A percentile compares a stretch with the other conserved stretches of the same genome.
These are phyloP conservation scores for Aspergillus candidus DNA, from an alignment of 2,329 filamentous ascomycete species.

Conservation along the genomic window DNA sequence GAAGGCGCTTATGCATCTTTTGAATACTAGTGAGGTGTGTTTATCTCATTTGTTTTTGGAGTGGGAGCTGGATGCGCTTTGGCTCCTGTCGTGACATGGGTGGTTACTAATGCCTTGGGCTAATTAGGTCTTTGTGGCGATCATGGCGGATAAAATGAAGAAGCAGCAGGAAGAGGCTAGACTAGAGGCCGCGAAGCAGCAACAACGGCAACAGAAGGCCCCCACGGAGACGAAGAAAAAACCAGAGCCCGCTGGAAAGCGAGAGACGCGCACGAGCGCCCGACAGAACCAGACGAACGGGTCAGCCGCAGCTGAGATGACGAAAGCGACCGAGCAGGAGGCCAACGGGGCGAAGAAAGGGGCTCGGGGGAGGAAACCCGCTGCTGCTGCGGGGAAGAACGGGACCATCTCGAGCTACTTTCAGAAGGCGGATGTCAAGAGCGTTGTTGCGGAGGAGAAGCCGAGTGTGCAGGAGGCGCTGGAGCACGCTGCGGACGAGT, in stretches of 20 bases:
- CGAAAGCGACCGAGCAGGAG: slow-evolving; percentile 14
- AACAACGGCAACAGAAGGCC: slow-evolving; percentile 17
- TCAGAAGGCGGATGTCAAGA: slow-evolving; percentile 52
- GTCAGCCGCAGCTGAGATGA: slow-evolving; percentile 7
- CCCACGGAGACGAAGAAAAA: slow-evolving; percentile 24
- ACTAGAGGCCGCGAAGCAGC: slow-evolving; percentile 29
- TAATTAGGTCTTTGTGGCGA: slow-evolving; percentile 42
- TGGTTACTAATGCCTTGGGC: slow-evolving; percentile 1
- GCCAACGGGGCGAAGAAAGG: slow-evolving; percentile 21
- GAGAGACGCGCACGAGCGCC: slow-evolving; percentile 29
- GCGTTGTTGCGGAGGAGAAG: slow-evolving; percentile 43
- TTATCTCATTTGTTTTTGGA: not conserved
- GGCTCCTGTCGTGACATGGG: not conserved
- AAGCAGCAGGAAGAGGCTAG: slow-evolving; percentile 41
- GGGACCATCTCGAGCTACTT: slow-evolving; percentile 55
- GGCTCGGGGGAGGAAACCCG: slow-evolving; percentile 24
- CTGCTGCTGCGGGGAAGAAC: slow-evolving; percentile 16
- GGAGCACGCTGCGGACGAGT: slow-evolving; percentile 53
- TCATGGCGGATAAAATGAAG: slow-evolving; percentile 47
- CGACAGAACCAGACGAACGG: slow-evolving; percentile 17
- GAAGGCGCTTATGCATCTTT: slow-evolving; percentile 40
- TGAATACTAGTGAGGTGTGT: slow-evolving; percentile 42
- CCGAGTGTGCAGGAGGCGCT: slow-evolving; percentile 52
- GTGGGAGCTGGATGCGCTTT: not conserved
- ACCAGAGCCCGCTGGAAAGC: slow-evolving; percentile 15